Base-by-base conservation (phyloP, 192 early-diverging fungal species). In the Thamnidium elegans region DNA sequence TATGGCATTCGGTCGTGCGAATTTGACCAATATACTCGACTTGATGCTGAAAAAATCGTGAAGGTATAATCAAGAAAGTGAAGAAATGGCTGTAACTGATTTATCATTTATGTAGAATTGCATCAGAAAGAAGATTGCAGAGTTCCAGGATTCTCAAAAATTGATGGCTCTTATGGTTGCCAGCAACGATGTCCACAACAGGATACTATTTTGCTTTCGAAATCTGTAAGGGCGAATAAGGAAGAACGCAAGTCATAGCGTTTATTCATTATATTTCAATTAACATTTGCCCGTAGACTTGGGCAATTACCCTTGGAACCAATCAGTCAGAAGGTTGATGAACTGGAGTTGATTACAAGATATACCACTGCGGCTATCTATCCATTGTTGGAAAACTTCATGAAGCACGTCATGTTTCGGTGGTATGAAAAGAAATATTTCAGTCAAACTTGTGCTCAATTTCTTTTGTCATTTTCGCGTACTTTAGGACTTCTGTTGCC, bases 401-500 rank as follows among this genome's bases (percentile, higher is more conserved):
- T 45, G 56, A 59, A 59, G 39, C 34, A 59, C 56, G 56, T 59
- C 56, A 59, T 59, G 56, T 59, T 59, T 59, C 56, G 56, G n/a
- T 59, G 56, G 56, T 59, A 59, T 59, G 56, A 59, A 59, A 59
- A 59, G 56, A 59, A 59, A 42, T 15, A 59, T 59, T 45, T 44
- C 36, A 59, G 56, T 59, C 56, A 59, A 59, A 59, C 36, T 30
- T 34, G 36, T 39, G 56, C 56, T 59, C 34, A 59, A 44, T 59
- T 59, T 59, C n/a, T 59, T 59, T 59, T 59, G 34, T 42, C 56
- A 59, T 43, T 59, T 59, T 59, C 56, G 43, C 56, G 42, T 59
- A 59, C 43, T 59, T 59, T 59, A 59, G 56, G 56, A 59, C 56
- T 59, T 59, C 56, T 59, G 56, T 59, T 59, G 56, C 34, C n/a